Evolutionary conservation across 1,284 basidiomycete genomes (phyloP).

Genomic region (Caloboletus firmus): DNA sequence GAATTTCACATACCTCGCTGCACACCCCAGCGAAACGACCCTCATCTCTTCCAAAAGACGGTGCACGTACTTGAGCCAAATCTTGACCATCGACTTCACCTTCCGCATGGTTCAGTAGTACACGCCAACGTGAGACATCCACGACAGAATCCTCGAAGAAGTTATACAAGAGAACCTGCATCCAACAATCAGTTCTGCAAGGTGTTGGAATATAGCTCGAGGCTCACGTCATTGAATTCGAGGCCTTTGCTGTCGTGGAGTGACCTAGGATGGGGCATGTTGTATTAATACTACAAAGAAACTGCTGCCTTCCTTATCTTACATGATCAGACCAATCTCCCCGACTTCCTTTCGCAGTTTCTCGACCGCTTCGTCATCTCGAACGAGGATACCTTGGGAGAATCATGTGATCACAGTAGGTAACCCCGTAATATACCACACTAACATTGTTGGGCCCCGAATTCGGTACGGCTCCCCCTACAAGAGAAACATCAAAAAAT

Average conservation of each 20-base stretch:
- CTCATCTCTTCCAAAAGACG: slow-evolving; percentile 48
- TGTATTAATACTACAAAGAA: background rate
- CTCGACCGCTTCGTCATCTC: slow-evolving; percentile 53
- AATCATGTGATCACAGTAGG: background rate
- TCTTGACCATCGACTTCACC: slow-evolving; percentile 14
- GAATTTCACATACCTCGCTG: slow-evolving; percentile 46
- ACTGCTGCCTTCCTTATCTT: slow-evolving; percentile 15
- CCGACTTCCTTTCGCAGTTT: slow-evolving; percentile 56
- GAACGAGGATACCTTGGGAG: slow-evolving; percentile 64
- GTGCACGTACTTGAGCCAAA: slow-evolving; percentile 34
- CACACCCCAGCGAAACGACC: slow-evolving; percentile 58
- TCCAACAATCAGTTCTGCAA: slow-evolving; percentile 1
- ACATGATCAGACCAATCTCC: slow-evolving; percentile 64
- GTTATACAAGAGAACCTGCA: slow-evolving; percentile 66
- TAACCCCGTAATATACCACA: background rate
- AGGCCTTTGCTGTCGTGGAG: slow-evolving; percentile 74
- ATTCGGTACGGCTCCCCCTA: slow-evolving; percentile 56
- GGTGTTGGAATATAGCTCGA: background rate
- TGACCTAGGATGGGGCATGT: slow-evolving; percentile 45
- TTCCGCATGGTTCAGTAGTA: slow-evolving; percentile 50
- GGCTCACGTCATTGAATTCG: slow-evolving; percentile 66
- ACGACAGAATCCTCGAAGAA: slow-evolving; percentile 67
- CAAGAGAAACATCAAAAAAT: slow-evolving; percentile 3
- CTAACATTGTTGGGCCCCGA: slow-evolving; percentile 69
- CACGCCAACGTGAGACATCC: slow-evolving; percentile 54